A percentile compares a stretch with the other conserved stretches of the same genome.
These are phyloP conservation scores for Globisporangium solare DNA, from an alignment of 352 stramenopile genomes.

Conservation along the genomic window DNA sequence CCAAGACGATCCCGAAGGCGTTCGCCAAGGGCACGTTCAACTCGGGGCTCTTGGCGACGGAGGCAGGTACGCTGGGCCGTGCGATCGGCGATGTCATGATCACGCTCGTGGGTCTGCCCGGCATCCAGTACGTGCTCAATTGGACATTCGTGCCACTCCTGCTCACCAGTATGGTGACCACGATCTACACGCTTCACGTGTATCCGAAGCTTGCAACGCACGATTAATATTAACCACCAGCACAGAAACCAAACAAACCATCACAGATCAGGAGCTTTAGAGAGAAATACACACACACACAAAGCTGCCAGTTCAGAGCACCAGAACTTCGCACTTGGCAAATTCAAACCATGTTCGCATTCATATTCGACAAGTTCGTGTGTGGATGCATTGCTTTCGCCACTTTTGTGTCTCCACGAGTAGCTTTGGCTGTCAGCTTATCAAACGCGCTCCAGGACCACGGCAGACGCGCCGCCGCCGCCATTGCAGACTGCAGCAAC, in stretches of 20 bases:
- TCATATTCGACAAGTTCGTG: too few species aligned
- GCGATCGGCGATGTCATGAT: slow-evolving; percentile 85
- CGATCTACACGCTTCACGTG: slow-evolving; percentile 65
- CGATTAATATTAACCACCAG: slow-evolving; percentile 23
- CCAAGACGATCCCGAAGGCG: slow-evolving; percentile 91
- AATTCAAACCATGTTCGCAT: too few species aligned
- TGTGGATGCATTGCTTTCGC: too few species aligned
- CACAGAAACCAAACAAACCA: slow-evolving; percentile 1
- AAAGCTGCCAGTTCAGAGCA: too few species aligned
- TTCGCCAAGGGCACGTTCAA: slow-evolving; percentile 94
- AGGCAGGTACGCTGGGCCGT: slow-evolving; percentile 88
- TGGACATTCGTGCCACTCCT: slow-evolving; percentile 74
- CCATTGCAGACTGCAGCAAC: slow-evolving; percentile 97
- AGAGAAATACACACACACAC: too few species aligned
- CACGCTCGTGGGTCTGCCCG: slow-evolving; percentile 72
- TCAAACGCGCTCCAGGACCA: slow-evolving; percentile 88
- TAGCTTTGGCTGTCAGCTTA: not conserved
- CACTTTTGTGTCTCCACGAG: too few species aligned
- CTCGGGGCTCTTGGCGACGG: slow-evolving; percentile 90
- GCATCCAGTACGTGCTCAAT: slow-evolving; percentile 84
- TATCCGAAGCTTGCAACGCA: slow-evolving; percentile 64
- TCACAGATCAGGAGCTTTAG: not conserved
- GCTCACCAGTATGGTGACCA: slow-evolving; percentile 44
- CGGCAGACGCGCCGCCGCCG: slow-evolving; percentile 91
- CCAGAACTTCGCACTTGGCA: too few species aligned